Evolutionary conservation across 2,329 filamentous ascomycete species (phyloP), one percentile per base, ranked within the genome.

Genomic region (Fusarium fujikuroi): DNA sequence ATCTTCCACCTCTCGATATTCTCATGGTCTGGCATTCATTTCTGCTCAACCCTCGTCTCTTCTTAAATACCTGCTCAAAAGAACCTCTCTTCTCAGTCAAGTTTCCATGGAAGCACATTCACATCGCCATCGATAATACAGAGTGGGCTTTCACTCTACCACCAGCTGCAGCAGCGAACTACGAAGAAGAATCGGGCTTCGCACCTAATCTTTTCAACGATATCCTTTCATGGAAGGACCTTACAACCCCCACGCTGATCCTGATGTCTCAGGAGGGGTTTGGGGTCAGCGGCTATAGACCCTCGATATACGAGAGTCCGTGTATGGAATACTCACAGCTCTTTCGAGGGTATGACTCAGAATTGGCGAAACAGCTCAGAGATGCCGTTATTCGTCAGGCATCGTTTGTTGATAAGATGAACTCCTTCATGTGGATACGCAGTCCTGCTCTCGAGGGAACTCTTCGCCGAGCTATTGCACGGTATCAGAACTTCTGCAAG

Each of bases 341-440:
- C 2, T 74, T 73, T 12, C 6, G 16, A 1, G 19, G 9, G 0
- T 50, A 42, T 4, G 32, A 49, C 4, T 30, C 40, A 0, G 16
- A 14, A 2, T 16, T 70, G 5, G 66, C 52, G 2, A 39, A 37
- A 4, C 28, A 76, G 9, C 77, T 83, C 16, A 60, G 73, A 2
- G 79, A 77, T 18, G 80, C 80, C 30, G 81, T 85, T 40, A 59
- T 74, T 18, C 81, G 83, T 3, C 84, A 85, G 66, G 73, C 74
- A 21, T 62, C 72, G 18, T 85, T 85, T 59, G 78, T 82, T 57
- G 77, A 82, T 36, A 85, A 85, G 76, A 85, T 85, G 83, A 75
- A 80, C 52, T 57, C 54, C 0, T 76, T 80, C 52, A 78, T 83
- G 42, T 85, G 83, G 84, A 80, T 84, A 21, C 77, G 80, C 15